These are phyloP conservation scores for Penicillium freii DNA, from an alignment of 2,329 filamentous ascomycete species.

Conservation along the genomic window DNA sequence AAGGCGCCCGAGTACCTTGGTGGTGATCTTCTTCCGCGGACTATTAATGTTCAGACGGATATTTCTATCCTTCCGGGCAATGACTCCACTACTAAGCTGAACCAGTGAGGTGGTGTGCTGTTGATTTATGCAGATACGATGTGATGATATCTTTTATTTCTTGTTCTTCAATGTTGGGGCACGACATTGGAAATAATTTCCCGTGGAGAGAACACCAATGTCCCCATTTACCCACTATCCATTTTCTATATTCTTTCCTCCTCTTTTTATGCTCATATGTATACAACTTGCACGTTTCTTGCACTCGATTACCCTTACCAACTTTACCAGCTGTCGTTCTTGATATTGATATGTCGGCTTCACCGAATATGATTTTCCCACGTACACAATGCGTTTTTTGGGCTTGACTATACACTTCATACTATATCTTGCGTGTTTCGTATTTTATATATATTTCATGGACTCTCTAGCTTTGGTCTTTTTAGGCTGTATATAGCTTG, in stretches of 20 bases:
- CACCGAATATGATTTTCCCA: neutral
- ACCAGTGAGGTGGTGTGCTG: neutral
- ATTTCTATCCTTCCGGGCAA: conserved; percentile 28
- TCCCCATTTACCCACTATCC: neutral
- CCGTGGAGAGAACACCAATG: neutral
- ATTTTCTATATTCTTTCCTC: too few relatives aligned
- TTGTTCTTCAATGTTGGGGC: neutral
- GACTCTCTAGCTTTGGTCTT: too few relatives aligned
- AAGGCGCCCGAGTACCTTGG: conserved; percentile 10
- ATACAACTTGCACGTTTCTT: neutral
- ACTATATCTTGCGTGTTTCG: neutral
- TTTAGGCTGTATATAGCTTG: neutral
- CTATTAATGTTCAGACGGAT: conserved; percentile 34
- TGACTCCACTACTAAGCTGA: conserved; percentile 14
- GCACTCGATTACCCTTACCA: neutral
- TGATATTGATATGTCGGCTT: neutral
- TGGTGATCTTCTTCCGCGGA: conserved; percentile 17
- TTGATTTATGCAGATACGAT: conserved; percentile 15
- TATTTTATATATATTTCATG: neutral
- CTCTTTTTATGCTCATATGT: neutral
- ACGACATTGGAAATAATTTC: neutral
- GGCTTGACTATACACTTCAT: neutral
- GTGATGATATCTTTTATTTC: conserved; percentile 11
- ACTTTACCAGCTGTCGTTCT: neutral
- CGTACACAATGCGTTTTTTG: neutral